Evolutionary conservation across 306 rosid species (phyloP), one percentile per base, ranked within the genome.

Genomic region (Gastrolobium bilobum): DNA sequence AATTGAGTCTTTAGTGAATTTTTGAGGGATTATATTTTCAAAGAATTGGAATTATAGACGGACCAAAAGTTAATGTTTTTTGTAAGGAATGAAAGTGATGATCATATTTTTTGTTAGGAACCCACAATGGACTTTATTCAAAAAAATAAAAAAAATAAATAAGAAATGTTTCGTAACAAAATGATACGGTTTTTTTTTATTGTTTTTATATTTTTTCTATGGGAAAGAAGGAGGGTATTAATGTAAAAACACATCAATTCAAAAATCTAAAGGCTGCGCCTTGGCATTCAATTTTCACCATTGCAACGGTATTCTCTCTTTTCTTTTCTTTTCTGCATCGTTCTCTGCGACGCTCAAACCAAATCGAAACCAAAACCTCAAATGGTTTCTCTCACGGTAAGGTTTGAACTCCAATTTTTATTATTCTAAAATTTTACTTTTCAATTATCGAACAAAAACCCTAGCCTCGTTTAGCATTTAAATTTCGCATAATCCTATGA

Each of bases 331-430:
- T 20, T 72, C 61, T 11, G 33, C 29, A 0, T 63, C 67, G 13
- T 61, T 7, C 42, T 26, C 60, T 7, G 34, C 43, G 3, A 47
- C 62, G 37, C 76, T 69, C 58, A 5, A 51, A 10, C 43, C 26
- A 10, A 61, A 30, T 79, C 66, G 50, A 70, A 69, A 10, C 82
- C 78, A 74, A 58, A n/a, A 15, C 31, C 66, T 62, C 78, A n/a
- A 82, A 82, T 82, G 84, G 69, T 60, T 75, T 68, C 75, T 51
- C 44, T 60, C 74, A 59, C 14, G 81, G 87, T 79, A 60, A 0
- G 29, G 6, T 52, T 57, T 4, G 37, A 20, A 15, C 31, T 11
- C 68, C 68, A 52, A 0, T 2, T 37, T 59, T 43, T 30, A 46
- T 33, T 37, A 1, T n/a, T 15, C 59, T 20, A 0, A 9, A 33